Evolutionary conservation across 148 eudicot genomes (phyloP).

Genomic region (Fagopyrum tataricum): DNA sequence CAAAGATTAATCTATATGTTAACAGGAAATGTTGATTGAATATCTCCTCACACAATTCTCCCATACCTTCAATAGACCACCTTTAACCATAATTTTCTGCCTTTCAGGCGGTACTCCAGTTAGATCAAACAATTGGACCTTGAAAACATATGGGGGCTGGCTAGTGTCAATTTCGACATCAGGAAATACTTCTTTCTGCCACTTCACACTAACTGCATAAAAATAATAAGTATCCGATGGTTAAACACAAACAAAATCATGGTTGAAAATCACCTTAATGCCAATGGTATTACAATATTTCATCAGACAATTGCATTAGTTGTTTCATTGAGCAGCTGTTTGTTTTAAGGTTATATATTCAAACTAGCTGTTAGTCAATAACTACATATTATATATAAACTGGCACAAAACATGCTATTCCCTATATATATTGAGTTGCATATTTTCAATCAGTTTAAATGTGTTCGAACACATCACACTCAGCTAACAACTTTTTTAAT

Average conservation of each 20-base stretch:
- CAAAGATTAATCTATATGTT: not conserved
- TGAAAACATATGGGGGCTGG: slow-evolving; percentile 86
- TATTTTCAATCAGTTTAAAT: not conserved
- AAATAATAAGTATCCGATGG: not conserved
- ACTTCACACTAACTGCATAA: slow-evolving; percentile 88
- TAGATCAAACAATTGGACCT: slow-evolving; percentile 78
- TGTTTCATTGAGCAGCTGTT: not conserved
- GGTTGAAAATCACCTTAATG: not conserved
- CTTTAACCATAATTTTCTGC: slow-evolving; percentile 95
- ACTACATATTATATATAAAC: not conserved
- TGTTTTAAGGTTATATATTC: not conserved
- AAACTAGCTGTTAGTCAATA: not conserved
- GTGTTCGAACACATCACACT: not conserved
- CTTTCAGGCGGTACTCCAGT: slow-evolving; percentile 99
- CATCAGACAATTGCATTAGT: not conserved
- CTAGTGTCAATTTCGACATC: slow-evolving; percentile 83
- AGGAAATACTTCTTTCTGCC: slow-evolving; percentile 79
- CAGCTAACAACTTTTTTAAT: too few relatives aligned
- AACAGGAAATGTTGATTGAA: not conserved
- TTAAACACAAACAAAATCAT: not conserved
- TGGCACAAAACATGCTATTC: not conserved
- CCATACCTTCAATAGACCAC: slow-evolving; percentile 90
- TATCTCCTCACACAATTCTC: not conserved
- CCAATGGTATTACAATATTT: not conserved
- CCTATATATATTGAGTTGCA: not conserved